A percentile compares a stretch with the other conserved stretches of the same genome.
phyloP scores from a whole-genome alignment of 2,329 filamentous ascomycete genomes.

The Ophioceras dolichostomum region DNA sequence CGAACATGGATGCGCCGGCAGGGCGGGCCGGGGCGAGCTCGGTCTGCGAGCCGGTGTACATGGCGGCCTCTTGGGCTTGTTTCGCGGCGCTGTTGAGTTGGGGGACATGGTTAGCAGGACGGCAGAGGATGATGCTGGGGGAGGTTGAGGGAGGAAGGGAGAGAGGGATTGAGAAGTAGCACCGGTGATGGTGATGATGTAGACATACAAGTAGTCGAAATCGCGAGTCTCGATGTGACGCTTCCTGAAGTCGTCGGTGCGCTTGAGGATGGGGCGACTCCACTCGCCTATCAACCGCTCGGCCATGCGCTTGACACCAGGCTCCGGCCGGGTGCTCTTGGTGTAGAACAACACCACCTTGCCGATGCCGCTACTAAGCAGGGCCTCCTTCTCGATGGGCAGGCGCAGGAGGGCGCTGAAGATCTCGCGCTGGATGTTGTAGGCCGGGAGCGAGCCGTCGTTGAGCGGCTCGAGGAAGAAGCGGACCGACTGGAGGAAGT shows the following conservation, averaged over 20 bases:
- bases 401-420: conserved; percentile 70
- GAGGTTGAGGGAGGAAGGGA: background rate
- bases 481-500: conserved; percentile 86
- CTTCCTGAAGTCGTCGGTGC: conserved; percentile 91
- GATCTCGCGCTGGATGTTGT: conserved; percentile 93
- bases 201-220: conserved; percentile 48
- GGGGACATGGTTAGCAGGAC: background rate
- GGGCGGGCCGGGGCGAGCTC: conserved; percentile 25
- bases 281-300: conserved; percentile 89
- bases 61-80: conserved; percentile 34
- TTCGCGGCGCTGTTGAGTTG: conserved; percentile 34
- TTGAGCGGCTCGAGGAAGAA: conserved; percentile 96
- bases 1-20: conserved; percentile 14
- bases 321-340: conserved; percentile 80
- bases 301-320: conserved; percentile 83
- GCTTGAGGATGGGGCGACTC: conserved; percentile 87
- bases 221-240: conserved; percentile 53
- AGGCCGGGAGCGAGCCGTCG: conserved; percentile 87
- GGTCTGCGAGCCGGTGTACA: conserved; percentile 14
- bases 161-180: conserved; percentile 5
- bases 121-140: background rate
- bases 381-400: conserved; percentile 80
- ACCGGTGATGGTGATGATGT: background rate
- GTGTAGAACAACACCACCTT: conserved; percentile 97
- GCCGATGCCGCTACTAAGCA: conserved; percentile 85